Percentiles rank a stretch among this genome's conserved stretches.
Evolutionary conservation across 2,329 filamentous ascomycete species (phyloP).

Genomic region (Gliomastix tumulicola): DNA sequence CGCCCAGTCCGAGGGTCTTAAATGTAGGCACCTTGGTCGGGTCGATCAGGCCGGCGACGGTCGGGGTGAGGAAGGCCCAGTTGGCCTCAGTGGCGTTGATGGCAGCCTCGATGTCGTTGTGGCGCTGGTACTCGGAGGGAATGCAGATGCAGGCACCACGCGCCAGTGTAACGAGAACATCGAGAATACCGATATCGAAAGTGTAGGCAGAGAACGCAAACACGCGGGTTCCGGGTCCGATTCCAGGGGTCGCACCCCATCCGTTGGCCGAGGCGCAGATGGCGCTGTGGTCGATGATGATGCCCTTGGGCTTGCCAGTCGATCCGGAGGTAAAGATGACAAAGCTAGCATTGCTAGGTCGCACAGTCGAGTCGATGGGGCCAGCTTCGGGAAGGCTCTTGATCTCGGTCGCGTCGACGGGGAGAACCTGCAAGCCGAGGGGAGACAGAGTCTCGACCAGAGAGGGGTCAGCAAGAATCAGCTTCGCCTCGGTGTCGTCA

Average conservation of each 20-base stretch:
- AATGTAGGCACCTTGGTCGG: conserved; percentile 8
- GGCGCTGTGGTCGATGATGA: neutral
- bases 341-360: neutral
- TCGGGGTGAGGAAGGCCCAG: conserved; percentile 8
- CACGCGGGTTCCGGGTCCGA: neutral
- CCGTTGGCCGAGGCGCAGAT: neutral
- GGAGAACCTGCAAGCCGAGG: neutral
- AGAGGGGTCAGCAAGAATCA: neutral
- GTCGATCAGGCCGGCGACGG: conserved; percentile 8
- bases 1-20: conserved; percentile 6
- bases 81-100: conserved; percentile 2
- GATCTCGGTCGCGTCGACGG: neutral
- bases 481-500: neutral
- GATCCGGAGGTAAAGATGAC: conserved; percentile 3
- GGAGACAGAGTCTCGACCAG: neutral
- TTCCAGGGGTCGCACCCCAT: neutral
- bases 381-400: neutral
- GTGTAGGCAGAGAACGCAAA: conserved; percentile 1
- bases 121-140: conserved; percentile 7
- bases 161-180: conserved; percentile 4
- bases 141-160: conserved; percentile 10
- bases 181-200: conserved; percentile 2
- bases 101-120: neutral
- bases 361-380: too few species aligned
- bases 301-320: conserved; percentile 5